Conservation (phyloP, 2,329 filamentous ascomycete species). For the Parasarocladium wereldwijsianum region DNA sequence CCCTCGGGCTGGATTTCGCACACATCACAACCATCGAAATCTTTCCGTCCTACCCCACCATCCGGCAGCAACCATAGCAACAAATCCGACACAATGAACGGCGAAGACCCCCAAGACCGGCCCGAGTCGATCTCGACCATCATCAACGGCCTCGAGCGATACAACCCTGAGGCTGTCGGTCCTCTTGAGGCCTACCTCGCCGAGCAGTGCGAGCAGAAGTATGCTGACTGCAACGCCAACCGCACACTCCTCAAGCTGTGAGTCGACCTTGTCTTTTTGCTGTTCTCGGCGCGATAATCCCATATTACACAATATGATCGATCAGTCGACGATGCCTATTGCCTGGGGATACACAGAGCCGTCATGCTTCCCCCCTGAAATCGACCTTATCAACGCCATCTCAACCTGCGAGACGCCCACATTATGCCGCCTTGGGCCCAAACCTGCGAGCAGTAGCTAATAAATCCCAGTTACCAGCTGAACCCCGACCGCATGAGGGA, state of each 20-base stretch:
- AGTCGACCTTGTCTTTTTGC: slow-evolving; percentile 27
- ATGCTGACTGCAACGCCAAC: slow-evolving; percentile 93
- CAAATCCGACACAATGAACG: slow-evolving; percentile 37
- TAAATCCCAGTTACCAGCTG: slow-evolving; percentile 96
- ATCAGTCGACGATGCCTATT: slow-evolving; percentile 91
- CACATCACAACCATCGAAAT: slow-evolving; percentile 26
- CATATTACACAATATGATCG: slow-evolving; percentile 49
- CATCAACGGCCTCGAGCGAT: slow-evolving; percentile 92
- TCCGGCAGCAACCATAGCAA: slow-evolving; percentile 18
- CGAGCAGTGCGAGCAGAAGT: slow-evolving; percentile 89
- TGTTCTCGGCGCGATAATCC: slow-evolving; percentile 5
- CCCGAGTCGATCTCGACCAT: slow-evolving; percentile 86
- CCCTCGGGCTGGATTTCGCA: too few relatives aligned
- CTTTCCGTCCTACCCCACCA: slow-evolving; percentile 26
- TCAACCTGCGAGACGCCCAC: neutral
- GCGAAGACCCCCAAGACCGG: slow-evolving; percentile 80
- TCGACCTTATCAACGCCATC: slow-evolving; percentile 5
- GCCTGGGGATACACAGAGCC: slow-evolving; percentile 52
- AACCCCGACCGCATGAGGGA: slow-evolving; percentile 96
- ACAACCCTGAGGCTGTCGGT: slow-evolving; percentile 93
- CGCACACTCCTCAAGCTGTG: slow-evolving; percentile 93
- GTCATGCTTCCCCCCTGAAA: slow-evolving; percentile 2
- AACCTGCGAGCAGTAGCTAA: too few relatives aligned
- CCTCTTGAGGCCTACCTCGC: slow-evolving; percentile 89
- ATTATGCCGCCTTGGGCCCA: too few relatives aligned